These are phyloP conservation scores for Aspergillus bridgeri DNA, from an alignment of 495 filamentous ascomycete species.

Conservation along the genomic window DNA sequence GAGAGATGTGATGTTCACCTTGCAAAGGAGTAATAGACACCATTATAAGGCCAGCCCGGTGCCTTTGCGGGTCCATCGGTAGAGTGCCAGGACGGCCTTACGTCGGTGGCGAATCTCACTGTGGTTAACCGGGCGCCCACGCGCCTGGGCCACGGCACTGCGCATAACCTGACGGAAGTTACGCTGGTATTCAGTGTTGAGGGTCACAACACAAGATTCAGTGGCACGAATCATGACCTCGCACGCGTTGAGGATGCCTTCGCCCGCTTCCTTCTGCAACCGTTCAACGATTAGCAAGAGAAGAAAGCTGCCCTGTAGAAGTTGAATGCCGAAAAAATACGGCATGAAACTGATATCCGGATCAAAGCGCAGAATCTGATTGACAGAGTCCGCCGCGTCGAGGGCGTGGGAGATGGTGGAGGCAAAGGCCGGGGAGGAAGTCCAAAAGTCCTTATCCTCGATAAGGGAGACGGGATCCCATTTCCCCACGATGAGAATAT, in stretches of 20 bases:
- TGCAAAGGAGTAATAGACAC: background rate
- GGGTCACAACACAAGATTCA: constrained; percentile 79
- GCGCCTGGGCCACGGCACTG: constrained; percentile 72
- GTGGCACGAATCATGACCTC: constrained; percentile 84
- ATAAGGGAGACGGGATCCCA: constrained; percentile 85
- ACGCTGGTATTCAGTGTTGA: constrained; percentile 83
- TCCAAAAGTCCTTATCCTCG: constrained; percentile 87
- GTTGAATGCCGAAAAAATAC: constrained; percentile 84
- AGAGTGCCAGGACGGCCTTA: constrained; percentile 68
- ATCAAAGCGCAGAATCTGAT: constrained; percentile 80
- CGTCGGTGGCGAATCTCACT: constrained; percentile 73
- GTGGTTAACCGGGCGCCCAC: constrained; percentile 68
- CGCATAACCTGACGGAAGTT: constrained; percentile 85
- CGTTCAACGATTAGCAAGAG: constrained; percentile 80
- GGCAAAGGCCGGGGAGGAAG: constrained; percentile 76
- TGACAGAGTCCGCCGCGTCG: constrained; percentile 74
- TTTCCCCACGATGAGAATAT: constrained; percentile 79
- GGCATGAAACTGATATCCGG: constrained; percentile 86
- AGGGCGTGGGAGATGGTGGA: constrained; percentile 77
- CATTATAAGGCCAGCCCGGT: constrained; percentile 68
- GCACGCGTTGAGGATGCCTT: constrained; percentile 76
- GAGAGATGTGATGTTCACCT: no score
- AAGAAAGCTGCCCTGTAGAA: constrained; percentile 79
- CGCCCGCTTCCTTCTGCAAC: constrained; percentile 72
- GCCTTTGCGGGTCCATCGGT: constrained; percentile 78